These are phyloP conservation scores for Phaeosphaeria sp. DNA, from an alignment of 2,329 filamentous ascomycete genomes.

Conservation along the genomic window DNA sequence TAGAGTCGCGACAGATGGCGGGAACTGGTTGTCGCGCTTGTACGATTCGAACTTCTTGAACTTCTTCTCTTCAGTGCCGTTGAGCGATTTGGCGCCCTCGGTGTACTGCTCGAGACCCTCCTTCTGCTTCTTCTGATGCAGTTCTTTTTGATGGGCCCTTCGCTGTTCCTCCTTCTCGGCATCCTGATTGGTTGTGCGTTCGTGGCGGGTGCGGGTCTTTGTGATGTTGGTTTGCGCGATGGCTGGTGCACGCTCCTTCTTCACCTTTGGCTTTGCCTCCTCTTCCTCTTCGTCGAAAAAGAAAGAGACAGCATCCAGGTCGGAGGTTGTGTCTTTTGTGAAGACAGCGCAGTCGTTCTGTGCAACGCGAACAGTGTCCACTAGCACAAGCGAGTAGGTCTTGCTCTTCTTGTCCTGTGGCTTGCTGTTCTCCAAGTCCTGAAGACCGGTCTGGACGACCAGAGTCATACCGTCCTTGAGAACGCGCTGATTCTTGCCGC, in stretches of 20 bases:
- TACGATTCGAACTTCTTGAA: conserved; percentile 99
- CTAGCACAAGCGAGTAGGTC: conserved; percentile 86
- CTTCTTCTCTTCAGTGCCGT: conserved; percentile 93
- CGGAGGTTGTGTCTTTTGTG: conserved; percentile 89
- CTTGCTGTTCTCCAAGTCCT: conserved; percentile 84
- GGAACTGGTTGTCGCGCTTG: conserved; percentile 95
- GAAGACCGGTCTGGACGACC: conserved; percentile 86
- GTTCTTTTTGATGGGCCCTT: conserved; percentile 90
- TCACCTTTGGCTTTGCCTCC: conserved; percentile 84
- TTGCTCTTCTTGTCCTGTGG: conserved; percentile 90
- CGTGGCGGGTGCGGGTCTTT: conserved; percentile 88
- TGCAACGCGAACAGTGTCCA: conserved; percentile 91
- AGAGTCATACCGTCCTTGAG: conserved; percentile 98
- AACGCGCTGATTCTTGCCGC: conserved; percentile 80
- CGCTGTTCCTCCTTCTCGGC: conserved; percentile 89
- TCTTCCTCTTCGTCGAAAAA: conserved; percentile 97
- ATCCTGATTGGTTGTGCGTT: conserved; percentile 85
- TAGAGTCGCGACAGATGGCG: conserved; percentile 80
- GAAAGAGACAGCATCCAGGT: conserved; percentile 94
- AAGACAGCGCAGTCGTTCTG: conserved; percentile 82
- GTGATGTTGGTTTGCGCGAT: conserved; percentile 96
- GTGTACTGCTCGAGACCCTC: conserved; percentile 86
- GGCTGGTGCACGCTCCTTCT: conserved; percentile 84
- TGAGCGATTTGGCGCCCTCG: conserved; percentile 82
- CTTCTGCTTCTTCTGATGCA: conserved; percentile 85